These are phyloP conservation scores for Naganishia sp. DNA, from an alignment of 1,284 basidiomycete genomes.

Conservation along the genomic window DNA sequence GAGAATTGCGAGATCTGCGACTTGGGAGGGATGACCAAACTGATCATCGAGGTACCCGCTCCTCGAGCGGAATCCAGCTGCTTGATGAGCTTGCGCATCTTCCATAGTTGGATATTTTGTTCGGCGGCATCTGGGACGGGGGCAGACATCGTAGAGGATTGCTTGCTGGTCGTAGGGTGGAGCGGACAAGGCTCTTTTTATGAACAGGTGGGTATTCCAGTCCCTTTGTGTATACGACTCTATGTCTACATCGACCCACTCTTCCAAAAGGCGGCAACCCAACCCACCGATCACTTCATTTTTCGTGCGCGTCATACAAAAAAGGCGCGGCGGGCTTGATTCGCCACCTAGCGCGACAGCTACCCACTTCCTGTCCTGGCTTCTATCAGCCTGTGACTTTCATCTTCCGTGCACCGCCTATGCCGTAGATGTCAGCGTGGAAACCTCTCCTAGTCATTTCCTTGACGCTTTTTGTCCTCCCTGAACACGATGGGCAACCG, in stretches of 20 bases:
- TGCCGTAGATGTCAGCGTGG: too few relatives aligned
- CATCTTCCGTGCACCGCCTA: too few relatives aligned
- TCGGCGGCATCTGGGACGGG: constrained; percentile 19
- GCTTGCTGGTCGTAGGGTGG: too few relatives aligned
- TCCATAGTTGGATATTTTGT: constrained; percentile 60
- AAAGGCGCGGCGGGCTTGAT: neutral
- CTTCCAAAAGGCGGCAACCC: neutral
- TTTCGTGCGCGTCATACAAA: too few relatives aligned
- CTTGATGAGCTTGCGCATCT: constrained; percentile 98
- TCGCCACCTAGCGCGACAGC: too few relatives aligned
- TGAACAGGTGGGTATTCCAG: neutral
- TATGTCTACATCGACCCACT: neutral
- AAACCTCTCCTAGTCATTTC: too few relatives aligned
- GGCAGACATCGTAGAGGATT: constrained; percentile 1
- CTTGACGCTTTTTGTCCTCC: neutral
- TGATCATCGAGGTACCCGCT: constrained; percentile 99
- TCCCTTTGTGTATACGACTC: neutral
- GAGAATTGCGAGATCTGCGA: constrained; percentile 94
- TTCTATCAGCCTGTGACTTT: too few relatives aligned
- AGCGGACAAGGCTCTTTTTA: too few relatives aligned
- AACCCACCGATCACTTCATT: too few relatives aligned
- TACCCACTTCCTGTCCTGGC: too few relatives aligned
- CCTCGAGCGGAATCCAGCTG: constrained; percentile 90
- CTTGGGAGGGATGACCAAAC: constrained; percentile 92
- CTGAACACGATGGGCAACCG: neutral